Evolutionary conservation across 768 basidiomycete species (phyloP).

Genomic region (Phaffia tasmanica): DNA sequence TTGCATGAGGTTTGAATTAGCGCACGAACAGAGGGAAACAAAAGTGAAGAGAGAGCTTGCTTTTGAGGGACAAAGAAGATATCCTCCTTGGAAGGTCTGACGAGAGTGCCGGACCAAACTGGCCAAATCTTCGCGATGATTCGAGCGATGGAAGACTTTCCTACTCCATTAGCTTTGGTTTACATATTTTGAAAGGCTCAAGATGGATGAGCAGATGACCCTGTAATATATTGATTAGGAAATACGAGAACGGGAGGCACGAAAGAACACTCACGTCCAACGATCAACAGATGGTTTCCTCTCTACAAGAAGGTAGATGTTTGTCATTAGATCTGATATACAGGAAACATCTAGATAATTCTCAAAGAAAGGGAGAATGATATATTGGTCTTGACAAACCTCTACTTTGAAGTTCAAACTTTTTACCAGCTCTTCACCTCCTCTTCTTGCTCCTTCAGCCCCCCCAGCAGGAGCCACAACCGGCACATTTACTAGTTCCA

Average conservation of each 20-base stretch:
- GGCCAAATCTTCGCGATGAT: slow-evolving; percentile 86
- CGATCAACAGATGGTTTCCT: slow-evolving; percentile 24
- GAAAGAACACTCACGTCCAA: slow-evolving; percentile 8
- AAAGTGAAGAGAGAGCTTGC: not conserved
- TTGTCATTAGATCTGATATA: not conserved
- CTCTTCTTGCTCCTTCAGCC: slow-evolving; percentile 36
- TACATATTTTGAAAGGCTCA: not conserved
- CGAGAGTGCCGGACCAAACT: slow-evolving; percentile 39
- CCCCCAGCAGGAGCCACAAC: slow-evolving; percentile 42
- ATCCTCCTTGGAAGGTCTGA: slow-evolving; percentile 45
- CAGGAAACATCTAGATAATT: not conserved
- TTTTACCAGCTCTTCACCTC: slow-evolving; percentile 52
- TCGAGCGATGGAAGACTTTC: slow-evolving; percentile 78
- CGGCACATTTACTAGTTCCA: slow-evolving; percentile 39
- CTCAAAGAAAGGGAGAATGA: too few species aligned
- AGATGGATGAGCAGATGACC: not conserved
- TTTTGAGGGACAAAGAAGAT: slow-evolving; percentile 64
- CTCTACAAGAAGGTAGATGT: not conserved
- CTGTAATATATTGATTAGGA: not conserved
- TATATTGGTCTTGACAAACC: not conserved
- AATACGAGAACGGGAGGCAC: not conserved
- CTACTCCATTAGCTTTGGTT: slow-evolving; percentile 49
- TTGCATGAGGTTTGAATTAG: too few species aligned
- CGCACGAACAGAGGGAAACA: not conserved
- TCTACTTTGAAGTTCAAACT: slow-evolving; percentile 55